phyloP scores from a whole-genome alignment of 352 stramenopile species.

The Phytophthora quininea region DNA sequence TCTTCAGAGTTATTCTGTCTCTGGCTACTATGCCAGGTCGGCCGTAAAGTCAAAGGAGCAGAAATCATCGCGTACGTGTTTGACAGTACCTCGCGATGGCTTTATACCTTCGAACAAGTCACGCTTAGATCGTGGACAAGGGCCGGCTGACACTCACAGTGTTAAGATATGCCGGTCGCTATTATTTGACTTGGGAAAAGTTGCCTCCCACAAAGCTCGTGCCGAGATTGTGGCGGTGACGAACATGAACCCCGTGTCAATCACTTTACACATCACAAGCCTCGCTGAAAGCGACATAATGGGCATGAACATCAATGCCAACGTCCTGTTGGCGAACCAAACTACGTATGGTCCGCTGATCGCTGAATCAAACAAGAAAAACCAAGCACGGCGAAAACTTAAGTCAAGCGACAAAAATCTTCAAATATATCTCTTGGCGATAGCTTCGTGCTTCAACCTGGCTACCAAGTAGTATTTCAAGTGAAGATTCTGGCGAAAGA shows the following conservation, averaged over 20 bases:
- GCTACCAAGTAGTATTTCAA: conserved; percentile 31
- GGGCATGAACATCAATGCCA: conserved; percentile 28
- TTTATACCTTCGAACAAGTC: conserved; percentile 11
- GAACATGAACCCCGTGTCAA: conserved; percentile 53
- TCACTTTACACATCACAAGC: conserved; percentile 31
- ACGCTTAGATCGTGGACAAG: conserved; percentile 25
- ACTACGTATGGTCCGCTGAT: not conserved
- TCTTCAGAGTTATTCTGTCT: conserved; percentile 27
- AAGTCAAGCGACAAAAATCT: too few relatives aligned
- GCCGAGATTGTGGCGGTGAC: conserved; percentile 47
- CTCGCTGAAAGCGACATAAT: conserved; percentile 24
- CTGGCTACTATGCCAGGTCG: conserved; percentile 22
- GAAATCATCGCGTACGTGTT: conserved; percentile 17
- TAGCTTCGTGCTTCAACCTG: conserved; percentile 36
- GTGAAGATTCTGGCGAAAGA: conserved; percentile 34
- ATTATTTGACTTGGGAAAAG: conserved; percentile 48
- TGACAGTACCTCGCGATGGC: conserved; percentile 15
- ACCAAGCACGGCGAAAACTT: not conserved
- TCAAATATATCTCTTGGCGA: conserved; percentile 14
- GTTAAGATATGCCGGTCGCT: conserved; percentile 46
- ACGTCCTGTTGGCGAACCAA: conserved; percentile 9
- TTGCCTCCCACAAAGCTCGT: conserved; percentile 33
- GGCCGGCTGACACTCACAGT: conserved; percentile 8
- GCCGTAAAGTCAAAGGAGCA: not conserved
- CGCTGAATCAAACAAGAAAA: not conserved